These are phyloP conservation scores for Kokia cookei DNA, from an alignment of 441 rosid genomes.

Conservation along the genomic window DNA sequence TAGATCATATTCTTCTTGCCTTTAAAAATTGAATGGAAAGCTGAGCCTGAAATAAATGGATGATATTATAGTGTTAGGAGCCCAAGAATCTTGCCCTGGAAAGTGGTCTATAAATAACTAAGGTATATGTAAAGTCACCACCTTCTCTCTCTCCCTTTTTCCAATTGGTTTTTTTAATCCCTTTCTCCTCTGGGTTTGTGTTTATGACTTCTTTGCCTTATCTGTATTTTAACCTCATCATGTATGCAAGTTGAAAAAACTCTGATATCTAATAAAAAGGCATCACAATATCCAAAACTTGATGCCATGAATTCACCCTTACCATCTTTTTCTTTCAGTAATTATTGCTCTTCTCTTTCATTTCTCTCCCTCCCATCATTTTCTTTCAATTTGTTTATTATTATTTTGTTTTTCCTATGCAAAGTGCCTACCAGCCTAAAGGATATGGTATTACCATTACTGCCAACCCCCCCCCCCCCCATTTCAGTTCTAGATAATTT, in stretches of 20 bases:
- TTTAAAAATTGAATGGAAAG: conserved; percentile 11
- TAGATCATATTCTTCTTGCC: background rate
- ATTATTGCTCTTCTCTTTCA: conserved; percentile 7
- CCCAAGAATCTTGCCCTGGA: conserved; percentile 19
- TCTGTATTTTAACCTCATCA: conserved; percentile 8
- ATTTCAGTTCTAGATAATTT: background rate
- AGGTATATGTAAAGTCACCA: conserved; percentile 17
- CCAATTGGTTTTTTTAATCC: background rate
- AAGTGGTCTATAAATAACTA: conserved; percentile 6
- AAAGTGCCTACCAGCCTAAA: conserved; percentile 5
- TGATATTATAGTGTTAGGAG: conserved; percentile 13
- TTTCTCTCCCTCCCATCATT: background rate
- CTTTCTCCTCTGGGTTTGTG: conserved; percentile 8
- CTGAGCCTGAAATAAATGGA: conserved; percentile 15
- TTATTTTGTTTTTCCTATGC: conserved; percentile 1
- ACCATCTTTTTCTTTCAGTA: conserved; percentile 5
- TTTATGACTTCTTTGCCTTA: background rate
- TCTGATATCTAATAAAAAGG: background rate
- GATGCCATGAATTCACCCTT: conserved; percentile 21
- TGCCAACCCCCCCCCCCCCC: background rate
- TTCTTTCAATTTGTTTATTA: conserved; percentile 4
- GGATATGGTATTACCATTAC: background rate
- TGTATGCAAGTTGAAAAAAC: conserved; percentile 15
- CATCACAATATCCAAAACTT: conserved; percentile 34
- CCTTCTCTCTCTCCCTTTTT: background rate